These are phyloP conservation scores for Baorangia bicolor DNA, from an alignment of 768 basidiomycete species.

Conservation along the genomic window DNA sequence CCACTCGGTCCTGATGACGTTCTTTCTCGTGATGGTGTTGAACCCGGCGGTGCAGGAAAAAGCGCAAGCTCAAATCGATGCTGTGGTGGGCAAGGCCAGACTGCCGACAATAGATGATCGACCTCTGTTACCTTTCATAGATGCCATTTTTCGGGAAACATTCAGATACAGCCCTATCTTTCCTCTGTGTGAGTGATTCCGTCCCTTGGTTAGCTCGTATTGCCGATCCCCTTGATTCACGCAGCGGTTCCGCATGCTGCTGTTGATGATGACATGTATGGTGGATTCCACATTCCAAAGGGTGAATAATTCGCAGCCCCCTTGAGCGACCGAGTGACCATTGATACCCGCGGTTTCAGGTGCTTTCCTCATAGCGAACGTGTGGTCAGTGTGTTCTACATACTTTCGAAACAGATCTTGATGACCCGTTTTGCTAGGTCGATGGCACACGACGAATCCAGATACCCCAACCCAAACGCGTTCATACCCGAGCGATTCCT, in stretches of 20 bases:
- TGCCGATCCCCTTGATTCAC: neutral
- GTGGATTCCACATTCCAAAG: slow-evolving; percentile 50
- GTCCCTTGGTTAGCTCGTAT: neutral
- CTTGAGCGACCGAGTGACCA: no score
- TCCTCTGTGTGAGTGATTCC: slow-evolving; percentile 5
- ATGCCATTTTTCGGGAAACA: slow-evolving; percentile 7
- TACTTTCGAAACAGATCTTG: no score
- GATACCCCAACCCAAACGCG: slow-evolving; percentile 34
- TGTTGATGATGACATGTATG: slow-evolving; percentile 41
- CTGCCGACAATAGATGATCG: slow-evolving; percentile 6
- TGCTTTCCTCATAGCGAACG: slow-evolving; percentile 1
- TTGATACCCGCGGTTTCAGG: neutral
- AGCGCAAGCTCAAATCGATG: slow-evolving; percentile 8
- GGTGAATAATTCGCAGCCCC: neutral
- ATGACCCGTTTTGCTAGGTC: slow-evolving; percentile 1
- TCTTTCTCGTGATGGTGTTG: slow-evolving; percentile 14
- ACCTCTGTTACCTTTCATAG: slow-evolving; percentile 3
- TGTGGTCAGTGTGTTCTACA: slow-evolving; percentile 4
- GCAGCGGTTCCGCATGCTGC: slow-evolving; percentile 27
- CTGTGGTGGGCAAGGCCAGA: neutral
- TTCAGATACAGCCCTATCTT: neutral
- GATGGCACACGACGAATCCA: slow-evolving; percentile 21
- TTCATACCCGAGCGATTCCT: slow-evolving; percentile 42
- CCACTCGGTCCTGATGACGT: neutral
- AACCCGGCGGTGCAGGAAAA: slow-evolving; percentile 2